Base-by-base conservation (phyloP, 371 early-diverging fungal species). In the Capillidium rhysosporum region DNA sequence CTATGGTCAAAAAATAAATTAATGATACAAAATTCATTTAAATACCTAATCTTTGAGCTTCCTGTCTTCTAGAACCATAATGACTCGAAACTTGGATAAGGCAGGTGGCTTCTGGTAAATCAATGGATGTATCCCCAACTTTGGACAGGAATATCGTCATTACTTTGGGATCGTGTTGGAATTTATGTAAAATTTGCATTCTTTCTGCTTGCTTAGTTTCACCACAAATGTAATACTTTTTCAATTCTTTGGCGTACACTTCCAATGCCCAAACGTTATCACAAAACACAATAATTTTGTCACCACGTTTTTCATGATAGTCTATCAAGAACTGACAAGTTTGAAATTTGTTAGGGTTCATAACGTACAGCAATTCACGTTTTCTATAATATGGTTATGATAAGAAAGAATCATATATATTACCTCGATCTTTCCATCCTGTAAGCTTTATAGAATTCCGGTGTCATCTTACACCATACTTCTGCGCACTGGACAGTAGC, bases 91-190 rank as follows among this genome's bases (percentile, higher is more conserved):
- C 96, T 66, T 99, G 93, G 61, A 99, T 99, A 54, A 99, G 70
- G 59, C 98, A 97, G 0, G 98, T 98, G 0, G 99, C 99, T 64
- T 99, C 99, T n/a, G 99, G 99, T 40, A 99, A 66, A 75, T 99
- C 99, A 29, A 99, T 91, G 40, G 96, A 96, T 2, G 99, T 99
- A 66, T 99, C 99, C 61, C 99, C 99, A 29, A 79, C 75, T 68
- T 99, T 99, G 55, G 93, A 92, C 25, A 99, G 66, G 62, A 99
- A 98, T 46, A 99, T 90, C 1, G 98, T 98, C 66, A 87, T 95
- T 57, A 92, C 71, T 24, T 72, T 67, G 5, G 97, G 91, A 65
- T 98, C 92, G 64, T 89, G 81, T 65, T 89, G 91, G 64, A 99
- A 98, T 65, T 95, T 86, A 57, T 89, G 80, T 46, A 98, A 69